Evolutionary conservation across 1,284 basidiomycete species (phyloP), one percentile per base, ranked within the genome.

Genomic region (Puccinia horiana): DNA sequence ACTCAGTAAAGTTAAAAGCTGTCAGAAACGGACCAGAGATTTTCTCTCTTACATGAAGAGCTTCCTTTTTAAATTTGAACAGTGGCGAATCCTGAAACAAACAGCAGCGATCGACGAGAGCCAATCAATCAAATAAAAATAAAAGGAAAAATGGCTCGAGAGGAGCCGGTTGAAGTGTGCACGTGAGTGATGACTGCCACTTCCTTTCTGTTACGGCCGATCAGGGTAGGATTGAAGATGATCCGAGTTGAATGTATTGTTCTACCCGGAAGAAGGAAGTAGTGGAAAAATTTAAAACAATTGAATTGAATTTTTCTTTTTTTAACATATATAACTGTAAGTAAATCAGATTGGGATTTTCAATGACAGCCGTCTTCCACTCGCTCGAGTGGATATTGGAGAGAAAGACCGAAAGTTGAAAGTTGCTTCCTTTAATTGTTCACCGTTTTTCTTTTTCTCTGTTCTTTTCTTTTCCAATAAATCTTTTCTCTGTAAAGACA

Each of bases 21-120:
- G 58, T 63, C 58, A 63, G 58, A 37, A 63, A 35, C 14, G 29
- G 58, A 63, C 29, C 58, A 32, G 58, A 63, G 29, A 63, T 9
- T 63, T 63, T 63, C 29, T 37, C 29, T 63, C 58, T 63, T 63
- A n/a, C 29, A 35, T 6, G 4, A 37, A 63, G 58, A 32, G 58
- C 18, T 14, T 5, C 29, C 16, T 52, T 23, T 52, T 37, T 35
- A 32, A 63, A 63, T 3, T 52, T 52, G 11, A 52, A 63, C 32
- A 1, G 61, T 40, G 61, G 61, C 61, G 61, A 23, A 65, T 65
- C 8, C 35, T 5, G 35, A 65, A 40, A 40, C 35, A 65, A 20
- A 65, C 49, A 52, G 20, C 49, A 65, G 29, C 61, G 61, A 65
- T 65, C 61, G 61, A 65, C 61, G 35, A 40, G 61, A 18, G 35